phyloP scores from a whole-genome alignment of 371 early-diverging fungal genomes.

The Mucor sp. region DNA sequence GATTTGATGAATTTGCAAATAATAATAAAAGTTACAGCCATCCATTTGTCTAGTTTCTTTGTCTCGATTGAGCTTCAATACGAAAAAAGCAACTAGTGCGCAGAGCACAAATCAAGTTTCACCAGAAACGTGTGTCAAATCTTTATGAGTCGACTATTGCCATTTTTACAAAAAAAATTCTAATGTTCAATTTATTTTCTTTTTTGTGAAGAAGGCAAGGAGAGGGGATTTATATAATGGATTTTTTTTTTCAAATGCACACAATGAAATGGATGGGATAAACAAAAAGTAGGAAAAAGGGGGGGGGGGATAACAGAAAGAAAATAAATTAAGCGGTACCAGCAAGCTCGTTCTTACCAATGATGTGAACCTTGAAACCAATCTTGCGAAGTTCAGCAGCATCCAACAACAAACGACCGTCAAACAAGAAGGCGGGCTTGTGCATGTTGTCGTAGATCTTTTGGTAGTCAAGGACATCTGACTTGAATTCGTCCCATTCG shows the following conservation, averaged over 20 bases:
- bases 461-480: constrained; percentile 65
- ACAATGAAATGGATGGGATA: constrained; percentile 1
- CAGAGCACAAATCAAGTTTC: neutral
- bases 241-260: constrained; percentile 5
- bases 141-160: neutral
- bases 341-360: constrained; percentile 73
- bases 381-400: constrained; percentile 70
- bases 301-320: neutral
- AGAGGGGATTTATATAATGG: neutral
- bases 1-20: neutral
- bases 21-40: neutral
- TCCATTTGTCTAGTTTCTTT: neutral
- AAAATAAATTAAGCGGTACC: constrained; percentile 40
- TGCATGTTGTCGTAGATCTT: constrained; percentile 76
- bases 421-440: constrained; percentile 93
- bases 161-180: neutral
- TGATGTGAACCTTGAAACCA: constrained; percentile 85
- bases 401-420: constrained; percentile 89
- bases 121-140: neutral
- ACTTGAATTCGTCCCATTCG: constrained; percentile 94
- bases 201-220: neutral
- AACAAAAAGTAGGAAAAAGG: neutral
- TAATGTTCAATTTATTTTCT: constrained; percentile 1
- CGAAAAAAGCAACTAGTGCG: neutral
- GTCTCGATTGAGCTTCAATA: neutral